These are phyloP conservation scores for Kazachstania bromeliacearum DNA, from an alignment of 805 yeast genomes.

Conservation along the genomic window DNA sequence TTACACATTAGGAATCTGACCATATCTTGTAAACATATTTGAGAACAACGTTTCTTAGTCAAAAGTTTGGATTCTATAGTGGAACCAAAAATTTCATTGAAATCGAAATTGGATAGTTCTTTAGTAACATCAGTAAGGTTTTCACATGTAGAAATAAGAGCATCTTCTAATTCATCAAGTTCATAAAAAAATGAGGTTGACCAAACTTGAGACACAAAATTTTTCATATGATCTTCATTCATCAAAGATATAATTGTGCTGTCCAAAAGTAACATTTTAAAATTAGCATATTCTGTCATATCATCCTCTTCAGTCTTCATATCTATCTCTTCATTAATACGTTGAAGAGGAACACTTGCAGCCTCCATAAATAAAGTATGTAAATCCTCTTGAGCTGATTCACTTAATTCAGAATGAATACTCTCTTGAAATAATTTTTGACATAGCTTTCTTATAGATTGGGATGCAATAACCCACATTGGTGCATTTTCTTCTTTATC, in stretches of 20 bases:
- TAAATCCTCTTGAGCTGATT: conserved; percentile 8
- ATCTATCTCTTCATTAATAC: conserved; percentile 21
- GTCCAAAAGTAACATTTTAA: conserved; percentile 37
- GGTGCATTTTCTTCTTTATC: conserved; percentile 17
- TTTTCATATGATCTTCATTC: conserved; percentile 30
- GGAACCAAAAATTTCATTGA: conserved; percentile 51
- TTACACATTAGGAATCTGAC: conserved; percentile 32
- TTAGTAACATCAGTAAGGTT: conserved; percentile 32
- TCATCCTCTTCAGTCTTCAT: conserved; percentile 37
- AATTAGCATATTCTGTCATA: conserved; percentile 34
- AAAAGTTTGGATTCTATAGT: conserved; percentile 41
- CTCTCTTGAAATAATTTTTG: conserved; percentile 12
- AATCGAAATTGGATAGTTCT: conserved; percentile 33
- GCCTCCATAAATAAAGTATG: conserved; percentile 26
- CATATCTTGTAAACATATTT: conserved; percentile 47
- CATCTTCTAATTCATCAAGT: conserved; percentile 44
- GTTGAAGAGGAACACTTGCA: conserved; percentile 22
- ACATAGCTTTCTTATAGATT: conserved; percentile 32
- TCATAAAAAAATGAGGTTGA: conserved; percentile 49
- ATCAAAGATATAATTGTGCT: conserved; percentile 27
- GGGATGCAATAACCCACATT: conserved; percentile 49
- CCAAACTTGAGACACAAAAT: conserved; percentile 45
- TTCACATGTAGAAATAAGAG: conserved; percentile 22
- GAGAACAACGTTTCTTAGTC: conserved; percentile 41
- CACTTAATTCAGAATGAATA: conserved; percentile 3